phyloP scores from a whole-genome alignment of 2,329 filamentous ascomycete species.

The Pyrenophora tritici-repentis region DNA sequence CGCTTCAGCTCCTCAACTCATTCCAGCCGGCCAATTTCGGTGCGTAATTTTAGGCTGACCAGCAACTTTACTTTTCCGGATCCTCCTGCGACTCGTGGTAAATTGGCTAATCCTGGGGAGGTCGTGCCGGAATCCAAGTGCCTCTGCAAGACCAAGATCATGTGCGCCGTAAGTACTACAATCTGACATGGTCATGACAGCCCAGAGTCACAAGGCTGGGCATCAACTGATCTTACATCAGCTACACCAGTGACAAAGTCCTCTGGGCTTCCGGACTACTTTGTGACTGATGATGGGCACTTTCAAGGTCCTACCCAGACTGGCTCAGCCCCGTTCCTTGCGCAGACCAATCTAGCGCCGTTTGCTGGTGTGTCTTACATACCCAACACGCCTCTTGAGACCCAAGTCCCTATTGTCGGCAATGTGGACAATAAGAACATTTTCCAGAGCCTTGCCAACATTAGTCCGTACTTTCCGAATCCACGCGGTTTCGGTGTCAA shows the following conservation, averaged over 20 bases:
- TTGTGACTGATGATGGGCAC: conserved; percentile 38
- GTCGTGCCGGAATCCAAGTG: conserved; percentile 16
- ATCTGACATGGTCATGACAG: not conserved
- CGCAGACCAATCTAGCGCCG: conserved; percentile 70
- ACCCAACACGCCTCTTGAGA: conserved; percentile 73
- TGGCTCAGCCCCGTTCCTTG: conserved; percentile 70
- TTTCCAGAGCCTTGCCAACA: conserved; percentile 71
- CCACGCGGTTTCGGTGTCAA: conserved; percentile 72
- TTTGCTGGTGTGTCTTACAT: conserved; percentile 66
- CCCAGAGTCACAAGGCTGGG: not conserved
- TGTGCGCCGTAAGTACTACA: conserved; percentile 29
- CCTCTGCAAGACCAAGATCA: conserved; percentile 19
- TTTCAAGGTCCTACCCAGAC: conserved; percentile 69
- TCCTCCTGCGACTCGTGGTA: not conserved
- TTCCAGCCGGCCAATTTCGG: conserved; percentile 22
- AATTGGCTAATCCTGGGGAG: conserved; percentile 9
- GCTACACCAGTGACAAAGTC: conserved; percentile 29
- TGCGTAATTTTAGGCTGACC: conserved; percentile 10
- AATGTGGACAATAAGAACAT: conserved; percentile 65
- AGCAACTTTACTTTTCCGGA: not conserved
- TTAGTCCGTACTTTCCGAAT: conserved; percentile 72
- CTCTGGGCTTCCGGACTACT: conserved; percentile 38
- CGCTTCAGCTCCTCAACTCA: conserved; percentile 31
- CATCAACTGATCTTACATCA: conserved; percentile 14
- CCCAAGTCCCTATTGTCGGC: conserved; percentile 68